Evolutionary conservation across 306 rosid genomes (phyloP).

Genomic region (Dalbergia oliveri): DNA sequence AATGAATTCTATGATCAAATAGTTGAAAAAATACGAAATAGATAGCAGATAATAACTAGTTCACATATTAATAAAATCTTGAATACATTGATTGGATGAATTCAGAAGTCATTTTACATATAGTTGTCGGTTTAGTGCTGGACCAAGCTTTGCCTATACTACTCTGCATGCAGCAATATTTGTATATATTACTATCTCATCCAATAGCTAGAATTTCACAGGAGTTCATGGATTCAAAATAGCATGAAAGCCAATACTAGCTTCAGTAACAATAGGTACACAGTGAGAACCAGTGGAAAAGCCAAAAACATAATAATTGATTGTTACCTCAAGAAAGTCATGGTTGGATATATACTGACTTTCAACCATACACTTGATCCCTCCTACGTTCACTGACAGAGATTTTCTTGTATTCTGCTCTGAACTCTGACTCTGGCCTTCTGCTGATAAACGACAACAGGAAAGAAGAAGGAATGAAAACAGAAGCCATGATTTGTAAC

Average conservation of each 20-base stretch:
- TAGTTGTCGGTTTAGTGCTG: too few species aligned
- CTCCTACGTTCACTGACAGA: constrained; percentile 69
- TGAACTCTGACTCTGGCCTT: constrained; percentile 50
- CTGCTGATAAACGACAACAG: constrained; percentile 52
- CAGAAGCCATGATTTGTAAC: background rate
- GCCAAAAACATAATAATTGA: constrained; percentile 21
- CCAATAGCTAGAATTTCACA: constrained; percentile 3
- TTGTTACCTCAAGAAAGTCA: constrained; percentile 87
- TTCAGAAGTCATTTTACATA: too few species aligned
- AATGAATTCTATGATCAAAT: background rate
- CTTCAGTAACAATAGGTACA: constrained; percentile 1
- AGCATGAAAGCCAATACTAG: constrained; percentile 11
- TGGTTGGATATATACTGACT: constrained; percentile 82
- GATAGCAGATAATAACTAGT: background rate
- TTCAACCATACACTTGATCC: constrained; percentile 68
- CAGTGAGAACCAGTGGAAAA: constrained; percentile 6
- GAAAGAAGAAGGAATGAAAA: constrained; percentile 7
- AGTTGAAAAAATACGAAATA: background rate
- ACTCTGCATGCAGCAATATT: too few species aligned
- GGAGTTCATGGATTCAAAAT: constrained; percentile 24
- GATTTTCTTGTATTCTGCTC: constrained; percentile 54
- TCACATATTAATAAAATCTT: too few species aligned
- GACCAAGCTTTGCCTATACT: too few species aligned
- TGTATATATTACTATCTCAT: too few species aligned
- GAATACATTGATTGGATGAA: too few species aligned